phyloP scores from a whole-genome alignment of 352 stramenopile genomes.

The Phytophthora ramorum region DNA sequence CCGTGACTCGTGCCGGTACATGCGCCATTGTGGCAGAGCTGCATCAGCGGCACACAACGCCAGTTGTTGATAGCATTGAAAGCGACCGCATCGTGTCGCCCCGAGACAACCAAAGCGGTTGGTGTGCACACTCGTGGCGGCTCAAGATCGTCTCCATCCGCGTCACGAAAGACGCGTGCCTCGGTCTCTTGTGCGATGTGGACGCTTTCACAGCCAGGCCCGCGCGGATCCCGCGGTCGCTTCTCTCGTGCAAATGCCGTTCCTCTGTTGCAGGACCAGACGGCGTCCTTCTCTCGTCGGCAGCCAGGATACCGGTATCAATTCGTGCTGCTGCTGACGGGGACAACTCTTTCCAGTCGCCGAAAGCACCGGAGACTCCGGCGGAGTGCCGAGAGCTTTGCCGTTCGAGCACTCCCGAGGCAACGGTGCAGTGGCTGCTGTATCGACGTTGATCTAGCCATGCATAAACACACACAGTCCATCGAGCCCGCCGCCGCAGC shows the following conservation, averaged over 20 bases:
- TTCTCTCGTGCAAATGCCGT: slow-evolving; percentile 17
- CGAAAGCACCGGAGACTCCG: slow-evolving; percentile 1
- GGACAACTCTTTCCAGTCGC: slow-evolving; percentile 15
- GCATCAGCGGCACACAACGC: not conserved
- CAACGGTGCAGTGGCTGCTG: not conserved
- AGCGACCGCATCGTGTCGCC: not conserved
- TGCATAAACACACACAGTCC: not conserved
- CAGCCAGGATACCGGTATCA: slow-evolving; percentile 14
- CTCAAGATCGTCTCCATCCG: not conserved
- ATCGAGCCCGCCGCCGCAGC: not conserved
- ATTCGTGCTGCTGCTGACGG: not conserved
- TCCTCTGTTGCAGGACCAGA: slow-evolving; percentile 36
- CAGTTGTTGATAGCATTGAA: not conserved
- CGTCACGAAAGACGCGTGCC: slow-evolving; percentile 4
- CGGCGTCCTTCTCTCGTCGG: slow-evolving; percentile 14
- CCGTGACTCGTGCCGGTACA: not conserved
- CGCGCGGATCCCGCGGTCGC: slow-evolving; percentile 11
- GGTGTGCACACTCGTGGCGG: not conserved
- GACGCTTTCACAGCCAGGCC: slow-evolving; percentile 16
- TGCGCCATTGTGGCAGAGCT: not conserved
- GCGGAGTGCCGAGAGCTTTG: slow-evolving; percentile 1
- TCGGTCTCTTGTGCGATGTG: slow-evolving; percentile 3
- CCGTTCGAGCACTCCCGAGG: slow-evolving; percentile 7
- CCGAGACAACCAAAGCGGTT: not conserved
- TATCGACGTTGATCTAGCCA: not conserved